These are phyloP conservation scores for Trebouxia sp. DNA, from an alignment of 139 green algal genomes.

Conservation along the genomic window DNA sequence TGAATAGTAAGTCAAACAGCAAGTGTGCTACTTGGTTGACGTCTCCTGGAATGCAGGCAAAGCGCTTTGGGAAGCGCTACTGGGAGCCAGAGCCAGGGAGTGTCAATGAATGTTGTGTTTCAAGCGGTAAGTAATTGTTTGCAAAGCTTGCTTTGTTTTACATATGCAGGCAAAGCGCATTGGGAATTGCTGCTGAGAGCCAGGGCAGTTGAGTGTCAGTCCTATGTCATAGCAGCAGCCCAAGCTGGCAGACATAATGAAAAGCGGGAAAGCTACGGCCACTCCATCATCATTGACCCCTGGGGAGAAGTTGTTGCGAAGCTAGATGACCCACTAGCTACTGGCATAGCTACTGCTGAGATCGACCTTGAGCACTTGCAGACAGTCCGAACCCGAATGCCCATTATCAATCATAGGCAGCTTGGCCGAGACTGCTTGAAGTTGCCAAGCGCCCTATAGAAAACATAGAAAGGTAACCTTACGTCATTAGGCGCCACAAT, in stretches of 20 bases:
- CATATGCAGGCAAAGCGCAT: constrained; percentile 76
- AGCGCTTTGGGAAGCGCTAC: no score
- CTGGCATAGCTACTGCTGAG: constrained; percentile 77
- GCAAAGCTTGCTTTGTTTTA: no score
- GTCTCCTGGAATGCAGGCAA: no score
- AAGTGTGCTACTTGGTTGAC: no score
- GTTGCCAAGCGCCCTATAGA: no score
- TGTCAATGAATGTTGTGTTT: no score
- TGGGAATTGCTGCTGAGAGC: constrained; percentile 96
- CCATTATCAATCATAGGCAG: constrained; percentile 29
- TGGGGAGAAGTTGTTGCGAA: constrained; percentile 85
- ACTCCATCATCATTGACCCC: constrained; percentile 89
- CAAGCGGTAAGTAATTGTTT: no score
- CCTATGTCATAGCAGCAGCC: constrained; percentile 90
- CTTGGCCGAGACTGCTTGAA: constrained; percentile 27
- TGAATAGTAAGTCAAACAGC: no score
- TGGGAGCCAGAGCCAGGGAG: no score
- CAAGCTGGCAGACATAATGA: constrained; percentile 90
- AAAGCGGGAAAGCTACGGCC: constrained; percentile 88
- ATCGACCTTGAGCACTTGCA: constrained; percentile 56
- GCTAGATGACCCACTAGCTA: constrained; percentile 71
- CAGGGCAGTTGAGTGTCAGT: constrained; percentile 88
- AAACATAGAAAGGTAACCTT: no score
- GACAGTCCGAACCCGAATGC: constrained; percentile 25
- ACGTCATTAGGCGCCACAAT: no score